phyloP scores from a whole-genome alignment of 768 basidiomycete species.

The Lactarius hatsudake region DNA sequence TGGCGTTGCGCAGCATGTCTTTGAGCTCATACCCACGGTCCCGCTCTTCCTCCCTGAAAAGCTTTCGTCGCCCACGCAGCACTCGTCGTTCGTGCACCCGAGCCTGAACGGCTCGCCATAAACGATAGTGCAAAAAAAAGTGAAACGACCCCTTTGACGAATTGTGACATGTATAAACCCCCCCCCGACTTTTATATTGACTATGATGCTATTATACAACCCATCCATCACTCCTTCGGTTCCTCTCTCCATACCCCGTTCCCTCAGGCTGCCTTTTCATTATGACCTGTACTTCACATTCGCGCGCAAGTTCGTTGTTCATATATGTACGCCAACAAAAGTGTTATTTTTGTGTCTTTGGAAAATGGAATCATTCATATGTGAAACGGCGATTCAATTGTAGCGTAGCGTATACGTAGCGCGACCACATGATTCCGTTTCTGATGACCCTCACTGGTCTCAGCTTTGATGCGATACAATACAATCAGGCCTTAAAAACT shows the following conservation, averaged over 20 bases:
- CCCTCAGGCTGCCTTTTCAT: not conserved
- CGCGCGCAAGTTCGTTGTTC: conserved; percentile 6
- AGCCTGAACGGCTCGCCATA: conserved; percentile 36
- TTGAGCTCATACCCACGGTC: conserved; percentile 75
- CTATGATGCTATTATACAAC: not conserved
- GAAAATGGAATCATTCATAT: not conserved
- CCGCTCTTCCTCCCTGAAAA: conserved; percentile 60
- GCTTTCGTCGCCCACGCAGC: conserved; percentile 39
- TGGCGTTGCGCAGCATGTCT: conserved; percentile 67
- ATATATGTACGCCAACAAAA: conserved; percentile 16
- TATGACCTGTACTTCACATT: conserved; percentile 9
- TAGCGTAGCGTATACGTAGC: not conserved
- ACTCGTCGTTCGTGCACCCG: conserved; percentile 34
- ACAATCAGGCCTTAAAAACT: no score
- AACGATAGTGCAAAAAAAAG: not conserved
- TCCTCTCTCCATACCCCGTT: not conserved
- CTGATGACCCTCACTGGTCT: not conserved
- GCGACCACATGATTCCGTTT: not conserved
- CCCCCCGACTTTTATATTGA: not conserved
- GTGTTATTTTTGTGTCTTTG: conserved; percentile 1
- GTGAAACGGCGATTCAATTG: not conserved
- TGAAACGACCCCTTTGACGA: not conserved
- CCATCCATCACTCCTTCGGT: not conserved
- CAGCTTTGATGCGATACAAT: no score
- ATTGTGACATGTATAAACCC: not conserved